phyloP scores from a whole-genome alignment of 75 land plant species.

The Picea sitchensis region DNA sequence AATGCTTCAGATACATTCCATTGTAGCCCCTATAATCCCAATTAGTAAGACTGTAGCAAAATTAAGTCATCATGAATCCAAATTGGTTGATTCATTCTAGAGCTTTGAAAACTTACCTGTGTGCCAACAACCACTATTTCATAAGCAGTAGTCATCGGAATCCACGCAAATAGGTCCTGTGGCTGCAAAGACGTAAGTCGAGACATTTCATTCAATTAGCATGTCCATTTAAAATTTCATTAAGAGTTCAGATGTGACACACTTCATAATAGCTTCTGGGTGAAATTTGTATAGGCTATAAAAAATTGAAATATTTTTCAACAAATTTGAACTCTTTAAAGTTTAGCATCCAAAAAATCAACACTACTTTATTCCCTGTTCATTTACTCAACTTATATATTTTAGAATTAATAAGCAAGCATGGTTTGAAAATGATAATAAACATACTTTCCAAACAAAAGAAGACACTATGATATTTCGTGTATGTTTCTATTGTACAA shows the following conservation, averaged over 20 bases:
- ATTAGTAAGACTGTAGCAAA: not conserved
- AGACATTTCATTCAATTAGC: not conserved
- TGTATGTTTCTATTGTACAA: too few relatives aligned
- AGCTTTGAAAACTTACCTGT: constrained; percentile 19
- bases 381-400: not conserved
- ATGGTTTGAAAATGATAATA: too few relatives aligned
- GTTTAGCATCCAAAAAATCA: too few relatives aligned
- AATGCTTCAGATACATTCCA: not conserved
- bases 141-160: constrained; percentile 24
- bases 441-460: too few relatives aligned
- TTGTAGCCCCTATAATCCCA: not conserved
- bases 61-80: not conserved
- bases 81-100: not conserved
- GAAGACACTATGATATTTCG: too few relatives aligned
- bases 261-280: not conserved
- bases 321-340: not conserved
- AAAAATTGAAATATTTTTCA: not conserved
- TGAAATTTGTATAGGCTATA: not conserved
- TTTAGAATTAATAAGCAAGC: not conserved
- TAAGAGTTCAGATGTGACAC: not conserved
- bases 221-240: not conserved
- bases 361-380: not conserved
- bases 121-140: constrained; percentile 46
- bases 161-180: constrained; percentile 41
- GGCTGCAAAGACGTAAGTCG: constrained; percentile 15